A percentile compares a stretch with the other conserved stretches of the same genome.
Conservation (phyloP, 2,329 filamentous ascomycete genomes). For the Proliferodiscus dingleyae region DNA sequence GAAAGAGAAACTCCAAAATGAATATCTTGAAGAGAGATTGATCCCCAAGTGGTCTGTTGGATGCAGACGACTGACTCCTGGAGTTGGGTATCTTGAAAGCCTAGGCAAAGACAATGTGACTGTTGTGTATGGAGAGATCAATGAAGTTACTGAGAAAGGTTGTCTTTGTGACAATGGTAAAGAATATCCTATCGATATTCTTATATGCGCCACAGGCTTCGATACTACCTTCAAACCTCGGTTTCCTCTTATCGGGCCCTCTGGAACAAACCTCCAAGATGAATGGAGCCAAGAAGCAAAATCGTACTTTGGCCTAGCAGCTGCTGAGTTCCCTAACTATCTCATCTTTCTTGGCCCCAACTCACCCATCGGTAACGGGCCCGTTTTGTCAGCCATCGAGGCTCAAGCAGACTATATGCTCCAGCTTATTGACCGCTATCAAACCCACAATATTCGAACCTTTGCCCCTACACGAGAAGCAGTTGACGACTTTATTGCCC, state of each 20-base stretch:
- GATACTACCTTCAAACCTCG: slow-evolving; percentile 27
- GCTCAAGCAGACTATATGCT: slow-evolving; percentile 46
- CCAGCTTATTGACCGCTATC: slow-evolving; percentile 44
- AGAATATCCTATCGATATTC: slow-evolving; percentile 35
- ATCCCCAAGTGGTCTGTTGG: slow-evolving; percentile 50
- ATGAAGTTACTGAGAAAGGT: slow-evolving; percentile 35
- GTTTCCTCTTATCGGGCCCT: slow-evolving; percentile 21
- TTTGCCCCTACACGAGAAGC: slow-evolving; percentile 42
- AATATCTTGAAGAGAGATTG: slow-evolving; percentile 38
- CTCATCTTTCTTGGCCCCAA: slow-evolving; percentile 37
- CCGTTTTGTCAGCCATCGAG: no score
- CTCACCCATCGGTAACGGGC: slow-evolving; percentile 39
- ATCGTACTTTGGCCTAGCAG: slow-evolving; percentile 21
- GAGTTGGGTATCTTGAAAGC: slow-evolving; percentile 44
- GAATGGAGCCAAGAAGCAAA: slow-evolving; percentile 18
- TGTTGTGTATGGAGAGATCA: slow-evolving; percentile 43
- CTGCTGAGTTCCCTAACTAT: slow-evolving; percentile 16
- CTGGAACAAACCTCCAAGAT: slow-evolving; percentile 15
- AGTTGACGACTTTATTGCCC: slow-evolving; percentile 45
- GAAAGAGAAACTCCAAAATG: slow-evolving; percentile 36
- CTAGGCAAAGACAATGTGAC: slow-evolving; percentile 43
- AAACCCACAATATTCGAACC: slow-evolving; percentile 42
- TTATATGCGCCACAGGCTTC: slow-evolving; percentile 54
- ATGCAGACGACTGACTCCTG: slow-evolving; percentile 51
- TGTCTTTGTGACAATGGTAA: slow-evolving; percentile 37